Base-by-base conservation (phyloP, 768 basidiomycete genomes). In the Podaxis sp. region DNA sequence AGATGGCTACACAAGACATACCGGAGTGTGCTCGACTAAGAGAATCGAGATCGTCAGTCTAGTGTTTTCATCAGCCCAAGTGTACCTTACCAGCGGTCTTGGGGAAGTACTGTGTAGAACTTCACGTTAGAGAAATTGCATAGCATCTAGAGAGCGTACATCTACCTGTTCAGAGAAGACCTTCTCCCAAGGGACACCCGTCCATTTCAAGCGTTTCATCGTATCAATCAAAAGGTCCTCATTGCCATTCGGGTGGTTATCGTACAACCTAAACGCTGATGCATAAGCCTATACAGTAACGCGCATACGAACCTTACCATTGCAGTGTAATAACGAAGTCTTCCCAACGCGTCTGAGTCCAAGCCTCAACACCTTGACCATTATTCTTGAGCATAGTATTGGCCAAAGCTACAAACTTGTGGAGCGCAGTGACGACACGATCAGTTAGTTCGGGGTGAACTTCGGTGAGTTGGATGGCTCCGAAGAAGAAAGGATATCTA, bases 401-500 rank as follows among this genome's bases (percentile, higher is more conserved):
- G 19, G 83, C 83, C 25, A 85, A 68, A 5, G 70, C 63, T 29
- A 84, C 80, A 57, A 86, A 86, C 65, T 82, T 85, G 70, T 84
- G 74, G 61, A 85, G 67, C 0, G 82, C 79, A 7, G 75, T 74
- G 2, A 82, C 81, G n/a, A 84, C 81, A 55, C 73, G 67, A 49
- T 72, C 71, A 2, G 80, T 78, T 46, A 82, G 70, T 0, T 79
- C 68, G 1, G 81, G 74, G 66, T 83, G 67, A 47, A 71, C 73
- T 66, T 85, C 84, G 1, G 78, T 77, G 79, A 84, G 81, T 72
- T 85, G 83, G 29, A 84, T 84, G 2, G 82, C 84, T 13, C 83
- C 83, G 63, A 85, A 82, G 69, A 85, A 77, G 73, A 84, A 85
- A 0, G 84, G 83, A 63, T 84, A 84, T 59, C 82, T 80, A n/a